A percentile compares a stretch with the other conserved stretches of the same genome.
These are phyloP conservation scores for Collybia sp. DNA, from an alignment of 768 basidiomycete species.

Conservation along the genomic window DNA sequence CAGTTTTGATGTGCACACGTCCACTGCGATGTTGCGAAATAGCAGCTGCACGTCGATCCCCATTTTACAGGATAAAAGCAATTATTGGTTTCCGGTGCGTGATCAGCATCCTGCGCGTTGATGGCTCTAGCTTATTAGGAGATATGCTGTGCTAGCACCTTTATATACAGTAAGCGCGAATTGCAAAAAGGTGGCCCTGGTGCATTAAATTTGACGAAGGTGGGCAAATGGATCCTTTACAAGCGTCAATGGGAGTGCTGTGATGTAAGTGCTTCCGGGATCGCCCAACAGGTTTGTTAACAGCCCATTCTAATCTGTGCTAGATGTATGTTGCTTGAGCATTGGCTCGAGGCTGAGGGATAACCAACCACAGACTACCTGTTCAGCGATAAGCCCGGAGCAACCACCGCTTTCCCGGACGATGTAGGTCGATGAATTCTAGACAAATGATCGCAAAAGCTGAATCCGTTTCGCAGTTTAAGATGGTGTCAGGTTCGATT, in stretches of 20 bases:
- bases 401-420: slow-evolving; percentile 50
- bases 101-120: background rate
- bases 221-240: slow-evolving; percentile 45
- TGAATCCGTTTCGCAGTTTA: too few species aligned
- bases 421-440: slow-evolving; percentile 29
- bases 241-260: slow-evolving; percentile 35
- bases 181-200: background rate
- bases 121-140: slow-evolving; percentile 4
- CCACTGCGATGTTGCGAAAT: slow-evolving; percentile 34
- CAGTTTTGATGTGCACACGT: slow-evolving; percentile 39
- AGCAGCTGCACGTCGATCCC: slow-evolving; percentile 51
- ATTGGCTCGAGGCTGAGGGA: background rate
- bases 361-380: slow-evolving; percentile 35
- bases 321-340: slow-evolving; percentile 22
- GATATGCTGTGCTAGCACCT: slow-evolving; percentile 27
- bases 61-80: slow-evolving; percentile 48
- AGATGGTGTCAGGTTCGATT: slow-evolving; percentile 1
- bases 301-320: background rate
- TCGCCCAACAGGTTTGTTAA: slow-evolving; percentile 1
- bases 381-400: slow-evolving; percentile 39
- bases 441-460: background rate
- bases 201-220: slow-evolving; percentile 22
- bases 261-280: slow-evolving; percentile 29
- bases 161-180: slow-evolving; percentile 40
- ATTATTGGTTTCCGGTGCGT: slow-evolving; percentile 49